phyloP scores from a whole-genome alignment of 129 eudicot genomes.

The Pseudognaphalium luteoalbum region DNA sequence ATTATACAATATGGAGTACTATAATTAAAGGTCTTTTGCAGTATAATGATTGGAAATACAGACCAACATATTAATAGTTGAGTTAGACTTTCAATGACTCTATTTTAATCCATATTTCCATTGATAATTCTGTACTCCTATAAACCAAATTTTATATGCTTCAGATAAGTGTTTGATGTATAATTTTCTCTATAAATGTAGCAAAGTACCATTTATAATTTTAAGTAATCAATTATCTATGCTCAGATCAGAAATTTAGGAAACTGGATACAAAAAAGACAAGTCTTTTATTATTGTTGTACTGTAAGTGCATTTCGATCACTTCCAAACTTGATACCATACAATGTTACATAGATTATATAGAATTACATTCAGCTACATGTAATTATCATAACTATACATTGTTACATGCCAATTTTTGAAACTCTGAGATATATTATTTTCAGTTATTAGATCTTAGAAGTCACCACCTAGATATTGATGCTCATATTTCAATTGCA shows the following conservation, averaged over 20 bases:
- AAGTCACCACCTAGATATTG: constrained; percentile 22
- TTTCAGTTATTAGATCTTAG: constrained; percentile 30
- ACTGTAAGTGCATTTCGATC: background rate
- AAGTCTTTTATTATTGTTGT: background rate
- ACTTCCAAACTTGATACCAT: background rate
- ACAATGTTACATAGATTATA: background rate
- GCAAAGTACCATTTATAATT: no score
- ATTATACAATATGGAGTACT: no score
- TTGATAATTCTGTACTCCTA: background rate
- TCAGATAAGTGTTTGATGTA: no score
- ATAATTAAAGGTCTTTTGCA: no score
- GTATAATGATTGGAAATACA: background rate
- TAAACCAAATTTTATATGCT: background rate
- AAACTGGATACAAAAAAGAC: background rate
- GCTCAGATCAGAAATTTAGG: background rate
- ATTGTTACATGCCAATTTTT: constrained; percentile 23
- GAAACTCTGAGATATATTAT: constrained; percentile 21
- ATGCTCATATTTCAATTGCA: constrained; percentile 27
- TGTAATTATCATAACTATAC: constrained; percentile 17
- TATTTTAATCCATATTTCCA: background rate
- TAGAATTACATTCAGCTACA: background rate
- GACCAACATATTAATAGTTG: constrained; percentile 6
- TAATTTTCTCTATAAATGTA: no score
- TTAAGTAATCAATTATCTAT: no score
- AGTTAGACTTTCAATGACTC: constrained; percentile 14